Conservation (phyloP, 2,329 filamentous ascomycete genomes). For the Metarhizium brunneum region DNA sequence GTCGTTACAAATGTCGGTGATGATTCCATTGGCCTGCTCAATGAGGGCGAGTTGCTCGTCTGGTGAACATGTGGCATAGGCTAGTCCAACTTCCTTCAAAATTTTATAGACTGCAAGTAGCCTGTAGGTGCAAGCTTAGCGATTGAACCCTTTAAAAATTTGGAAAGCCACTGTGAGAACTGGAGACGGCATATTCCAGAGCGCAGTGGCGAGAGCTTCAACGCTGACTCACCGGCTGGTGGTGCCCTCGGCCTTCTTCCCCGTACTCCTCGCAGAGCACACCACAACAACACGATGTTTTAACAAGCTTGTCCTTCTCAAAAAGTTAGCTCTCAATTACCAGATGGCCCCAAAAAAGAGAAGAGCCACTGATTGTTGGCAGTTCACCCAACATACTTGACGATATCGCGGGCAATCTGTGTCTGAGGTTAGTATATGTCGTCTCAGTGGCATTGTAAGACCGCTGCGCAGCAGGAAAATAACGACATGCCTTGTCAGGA, state of each 20-base stretch:
- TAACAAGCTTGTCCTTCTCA: constrained; percentile 37
- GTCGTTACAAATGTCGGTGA: constrained; percentile 73
- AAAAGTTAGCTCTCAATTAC: background rate
- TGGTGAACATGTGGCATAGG: constrained; percentile 37
- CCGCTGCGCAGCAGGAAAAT: background rate
- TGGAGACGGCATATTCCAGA: background rate
- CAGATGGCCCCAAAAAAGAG: background rate
- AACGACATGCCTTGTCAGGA: constrained; percentile 50
- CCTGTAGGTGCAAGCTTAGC: constrained; percentile 20
- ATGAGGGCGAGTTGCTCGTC: constrained; percentile 44
- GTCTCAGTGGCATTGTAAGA: background rate
- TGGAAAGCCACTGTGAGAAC: background rate
- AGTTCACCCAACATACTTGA: constrained; percentile 24
- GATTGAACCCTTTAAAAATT: background rate
- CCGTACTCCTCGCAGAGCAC: constrained; percentile 89
- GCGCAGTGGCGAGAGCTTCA: background rate
- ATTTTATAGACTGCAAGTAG: constrained; percentile 52
- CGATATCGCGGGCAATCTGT: constrained; percentile 33
- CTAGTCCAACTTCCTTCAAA: constrained; percentile 42
- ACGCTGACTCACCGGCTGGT: constrained; percentile 70
- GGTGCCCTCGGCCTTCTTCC: constrained; percentile 89
- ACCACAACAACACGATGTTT: constrained; percentile 79
- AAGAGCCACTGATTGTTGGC: background rate
- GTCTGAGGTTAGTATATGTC: constrained; percentile 3
- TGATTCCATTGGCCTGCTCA: constrained; percentile 60